Conservation (phyloP, 306 rosid genomes). For the Inga oerstediana region DNA sequence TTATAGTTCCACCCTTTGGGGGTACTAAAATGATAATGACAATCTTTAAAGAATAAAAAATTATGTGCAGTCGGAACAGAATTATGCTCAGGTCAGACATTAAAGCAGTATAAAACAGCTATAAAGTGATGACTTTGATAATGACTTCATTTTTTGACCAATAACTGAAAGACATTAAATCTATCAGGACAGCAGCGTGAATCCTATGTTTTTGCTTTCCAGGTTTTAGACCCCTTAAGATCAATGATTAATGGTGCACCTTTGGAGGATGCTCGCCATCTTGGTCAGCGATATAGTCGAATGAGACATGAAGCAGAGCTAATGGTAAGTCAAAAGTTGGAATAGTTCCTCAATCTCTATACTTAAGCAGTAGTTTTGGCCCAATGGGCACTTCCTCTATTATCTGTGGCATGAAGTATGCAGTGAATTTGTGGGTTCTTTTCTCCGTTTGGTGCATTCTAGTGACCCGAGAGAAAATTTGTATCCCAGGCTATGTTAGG, state of each 20-base stretch:
- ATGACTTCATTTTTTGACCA: neutral
- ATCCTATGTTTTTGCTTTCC: conserved; percentile 33
- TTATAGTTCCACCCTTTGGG: neutral
- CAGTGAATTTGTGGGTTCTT: neutral
- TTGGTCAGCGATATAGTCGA: conserved; percentile 94
- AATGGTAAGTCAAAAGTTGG: conserved; percentile 50
- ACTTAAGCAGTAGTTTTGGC: conserved; percentile 8
- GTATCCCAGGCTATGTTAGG: neutral
- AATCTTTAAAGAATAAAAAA: neutral
- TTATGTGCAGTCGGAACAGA: neutral
- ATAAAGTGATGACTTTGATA: neutral
- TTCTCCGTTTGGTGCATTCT: conserved; percentile 4
- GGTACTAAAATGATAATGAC: neutral
- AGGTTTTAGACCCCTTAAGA: conserved; percentile 96
- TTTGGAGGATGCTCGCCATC: conserved; percentile 99
- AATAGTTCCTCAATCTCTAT: conserved; percentile 23
- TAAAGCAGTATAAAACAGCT: neutral
- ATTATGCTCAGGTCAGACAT: neutral
- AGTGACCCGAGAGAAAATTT: conserved; percentile 12
- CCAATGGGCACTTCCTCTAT: conserved; percentile 14
- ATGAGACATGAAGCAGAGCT: conserved; percentile 97
- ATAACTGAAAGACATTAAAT: neutral
- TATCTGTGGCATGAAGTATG: neutral
- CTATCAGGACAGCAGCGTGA: conserved; percentile 32
- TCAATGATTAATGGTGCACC: conserved; percentile 87